Evolutionary conservation across 176 grass and related monocot species (phyloP), one percentile per base, ranked within the genome.

Genomic region (Saccharum officinarum): DNA sequence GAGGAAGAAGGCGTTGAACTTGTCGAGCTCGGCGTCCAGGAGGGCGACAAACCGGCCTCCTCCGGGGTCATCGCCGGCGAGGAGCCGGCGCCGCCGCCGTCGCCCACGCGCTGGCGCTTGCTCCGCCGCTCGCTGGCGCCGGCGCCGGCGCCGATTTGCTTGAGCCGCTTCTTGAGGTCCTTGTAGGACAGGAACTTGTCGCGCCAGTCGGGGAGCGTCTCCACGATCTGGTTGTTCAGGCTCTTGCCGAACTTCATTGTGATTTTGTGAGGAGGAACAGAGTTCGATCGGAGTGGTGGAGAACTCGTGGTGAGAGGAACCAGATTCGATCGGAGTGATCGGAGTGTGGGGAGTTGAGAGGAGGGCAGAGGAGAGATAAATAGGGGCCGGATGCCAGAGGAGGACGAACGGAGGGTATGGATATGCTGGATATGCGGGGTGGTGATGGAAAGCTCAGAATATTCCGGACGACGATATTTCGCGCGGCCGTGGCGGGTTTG

Each of bases 141-240:
- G 26, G 7, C 8, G 45, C 8, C 64, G 52, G n/a, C 12, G 40
- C 82, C 86, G 46, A 98, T 92, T 10, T 89, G 54, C 68, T 98
- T 98, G 60, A 98, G 91, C 13, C 85, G 87, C 89, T 90, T 93
- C 95, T 98, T 98, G 77, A 98, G 88, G 82, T 95, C 93, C 93
- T 98, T 98, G 80, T 98, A 98, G 79, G 93, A 93, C 67, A 95
- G 76, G 86, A 95, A 98, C 91, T 95, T 95, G 85, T 98, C 95
- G 76, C 93, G 87, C 95, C 95, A 98, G 69, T 98, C 95, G 13
- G 95, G 95, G 65, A 98, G 84, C 46, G 93, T 95, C 87, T 95
- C 95, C 83, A 92, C 91, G 78, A 95, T 94, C 89, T 98, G 95
- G 76, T 82, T 92, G 77, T 84, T 92, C 72, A 98, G 82, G 73